Conservation (phyloP, 2,329 filamentous ascomycete species). For the Fusarium circinatum region DNA sequence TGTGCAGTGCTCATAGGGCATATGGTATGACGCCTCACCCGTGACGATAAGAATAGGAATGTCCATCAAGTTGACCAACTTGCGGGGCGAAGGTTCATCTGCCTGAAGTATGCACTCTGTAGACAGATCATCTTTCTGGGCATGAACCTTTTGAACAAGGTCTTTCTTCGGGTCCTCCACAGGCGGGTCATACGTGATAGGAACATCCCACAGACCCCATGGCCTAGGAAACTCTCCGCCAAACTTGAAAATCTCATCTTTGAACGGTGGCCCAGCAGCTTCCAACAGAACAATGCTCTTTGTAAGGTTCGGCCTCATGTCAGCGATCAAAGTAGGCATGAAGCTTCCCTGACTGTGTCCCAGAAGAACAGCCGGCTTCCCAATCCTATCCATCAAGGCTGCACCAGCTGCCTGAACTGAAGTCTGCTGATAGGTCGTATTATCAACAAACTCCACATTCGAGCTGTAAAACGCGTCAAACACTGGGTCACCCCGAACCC, state of each 20-base stretch:
- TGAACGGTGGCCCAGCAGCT: constrained; percentile 60
- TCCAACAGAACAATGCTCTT: constrained; percentile 57
- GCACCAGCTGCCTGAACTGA: constrained; percentile 45
- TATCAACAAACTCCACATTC: constrained; percentile 38
- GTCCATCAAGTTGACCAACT: constrained; percentile 49
- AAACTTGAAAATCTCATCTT: constrained; percentile 53
- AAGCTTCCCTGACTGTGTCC: constrained; percentile 60
- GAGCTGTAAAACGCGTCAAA: constrained; percentile 41
- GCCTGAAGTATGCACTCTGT: constrained; percentile 35
- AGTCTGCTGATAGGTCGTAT: constrained; percentile 32
- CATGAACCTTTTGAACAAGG: constrained; percentile 21
- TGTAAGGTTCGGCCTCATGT: constrained; percentile 52
- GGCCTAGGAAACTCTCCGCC: constrained; percentile 47
- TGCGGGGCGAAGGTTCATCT: constrained; percentile 14
- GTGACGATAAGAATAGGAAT: constrained; percentile 40
- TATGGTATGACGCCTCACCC: constrained; percentile 31
- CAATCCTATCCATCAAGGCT: constrained; percentile 56
- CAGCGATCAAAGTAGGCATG: constrained; percentile 46
- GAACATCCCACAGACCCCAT: constrained; percentile 61
- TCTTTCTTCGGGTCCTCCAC: constrained; percentile 31
- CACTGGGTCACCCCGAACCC: constrained; percentile 22
- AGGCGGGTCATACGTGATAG: constrained; percentile 58
- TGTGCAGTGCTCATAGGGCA: constrained; percentile 37
- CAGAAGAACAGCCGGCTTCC: constrained; percentile 51
- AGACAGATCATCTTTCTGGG: background rate